Evolutionary conservation across 805 yeast species (phyloP).

Genomic region (Zygotorulaspora florentina): DNA sequence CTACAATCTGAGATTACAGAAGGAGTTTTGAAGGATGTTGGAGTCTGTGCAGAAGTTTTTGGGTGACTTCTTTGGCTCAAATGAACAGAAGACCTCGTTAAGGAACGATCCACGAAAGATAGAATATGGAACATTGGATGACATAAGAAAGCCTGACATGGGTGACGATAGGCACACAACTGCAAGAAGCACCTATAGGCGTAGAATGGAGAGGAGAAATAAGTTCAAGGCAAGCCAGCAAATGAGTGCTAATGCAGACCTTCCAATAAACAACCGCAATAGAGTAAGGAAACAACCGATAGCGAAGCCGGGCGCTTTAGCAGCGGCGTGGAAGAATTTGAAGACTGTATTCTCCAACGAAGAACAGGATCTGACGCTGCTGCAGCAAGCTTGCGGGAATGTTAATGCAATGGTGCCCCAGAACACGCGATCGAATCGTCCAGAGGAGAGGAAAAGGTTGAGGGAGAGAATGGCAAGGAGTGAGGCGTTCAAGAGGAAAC

Average conservation of each 20-base stretch:
- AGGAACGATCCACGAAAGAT: conserved; percentile 17
- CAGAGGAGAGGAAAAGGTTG: conserved; percentile 12
- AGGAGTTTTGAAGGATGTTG: conserved; percentile 5
- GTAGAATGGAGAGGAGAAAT: conserved; percentile 7
- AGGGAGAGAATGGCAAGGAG: conserved; percentile 26
- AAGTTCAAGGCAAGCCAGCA: neutral
- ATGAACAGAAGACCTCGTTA: neutral
- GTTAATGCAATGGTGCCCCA: conserved; percentile 10
- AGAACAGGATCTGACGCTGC: conserved; percentile 18
- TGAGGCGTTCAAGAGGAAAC: conserved; percentile 28
- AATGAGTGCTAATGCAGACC: neutral
- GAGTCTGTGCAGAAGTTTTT: conserved; percentile 15
- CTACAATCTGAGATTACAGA: neutral
- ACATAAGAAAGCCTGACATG: conserved; percentile 6
- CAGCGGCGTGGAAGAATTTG: conserved; percentile 7
- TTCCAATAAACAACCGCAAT: neutral
- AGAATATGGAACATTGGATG: conserved; percentile 21
- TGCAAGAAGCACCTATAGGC: conserved; percentile 5
- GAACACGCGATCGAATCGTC: conserved; percentile 5
- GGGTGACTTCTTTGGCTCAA: conserved; percentile 11
- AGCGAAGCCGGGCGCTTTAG: conserved; percentile 2
- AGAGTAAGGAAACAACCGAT: conserved; percentile 2
- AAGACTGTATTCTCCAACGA: conserved; percentile 20
- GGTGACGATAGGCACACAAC: conserved; percentile 2
- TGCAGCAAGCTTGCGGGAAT: conserved; percentile 23